These are phyloP conservation scores for Prunus yedoensis DNA, from an alignment of 331 rosid species.

Conservation along the genomic window DNA sequence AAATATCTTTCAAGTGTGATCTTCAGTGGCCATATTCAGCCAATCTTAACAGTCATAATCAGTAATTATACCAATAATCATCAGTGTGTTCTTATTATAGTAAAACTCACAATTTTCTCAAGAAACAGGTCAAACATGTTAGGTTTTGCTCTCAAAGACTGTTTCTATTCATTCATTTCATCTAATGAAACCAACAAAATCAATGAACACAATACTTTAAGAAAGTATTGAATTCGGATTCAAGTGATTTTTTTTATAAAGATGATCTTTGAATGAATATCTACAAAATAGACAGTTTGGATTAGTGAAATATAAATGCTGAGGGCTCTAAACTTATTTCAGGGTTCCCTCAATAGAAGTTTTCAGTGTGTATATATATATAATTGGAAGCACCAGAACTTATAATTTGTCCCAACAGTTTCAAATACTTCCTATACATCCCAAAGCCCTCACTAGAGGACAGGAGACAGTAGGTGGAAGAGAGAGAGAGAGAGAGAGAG, in stretches of 20 bases:
- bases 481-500: not conserved
- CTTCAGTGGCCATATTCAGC: not conserved
- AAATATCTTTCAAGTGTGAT: constrained; percentile 13
- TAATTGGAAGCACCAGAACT: constrained; percentile 10
- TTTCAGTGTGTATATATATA: not conserved
- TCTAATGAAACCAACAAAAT: too few species aligned
- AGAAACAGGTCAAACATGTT: not conserved
- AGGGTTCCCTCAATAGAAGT: too few species aligned
- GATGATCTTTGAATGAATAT: not conserved
- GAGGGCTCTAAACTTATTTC: too few species aligned
- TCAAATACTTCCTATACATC: constrained; percentile 26
- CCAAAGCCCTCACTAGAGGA: constrained; percentile 30
- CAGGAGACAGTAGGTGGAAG: constrained; percentile 60
- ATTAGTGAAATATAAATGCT: too few species aligned
- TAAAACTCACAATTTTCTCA: not conserved
- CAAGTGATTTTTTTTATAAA: too few species aligned
- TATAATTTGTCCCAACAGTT: constrained; percentile 15
- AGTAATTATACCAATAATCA: not conserved
- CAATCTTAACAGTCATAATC: not conserved
- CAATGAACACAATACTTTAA: too few species aligned
- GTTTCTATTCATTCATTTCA: too few species aligned
- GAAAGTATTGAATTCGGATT: too few species aligned
- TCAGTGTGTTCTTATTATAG: not conserved
- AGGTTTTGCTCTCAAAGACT: too few species aligned
- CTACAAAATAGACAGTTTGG: too few species aligned